Percentiles rank a stretch among this genome's conserved stretches.
Conservation (phyloP, 208 protist species). For the Leishmania braziliensis region DNA sequence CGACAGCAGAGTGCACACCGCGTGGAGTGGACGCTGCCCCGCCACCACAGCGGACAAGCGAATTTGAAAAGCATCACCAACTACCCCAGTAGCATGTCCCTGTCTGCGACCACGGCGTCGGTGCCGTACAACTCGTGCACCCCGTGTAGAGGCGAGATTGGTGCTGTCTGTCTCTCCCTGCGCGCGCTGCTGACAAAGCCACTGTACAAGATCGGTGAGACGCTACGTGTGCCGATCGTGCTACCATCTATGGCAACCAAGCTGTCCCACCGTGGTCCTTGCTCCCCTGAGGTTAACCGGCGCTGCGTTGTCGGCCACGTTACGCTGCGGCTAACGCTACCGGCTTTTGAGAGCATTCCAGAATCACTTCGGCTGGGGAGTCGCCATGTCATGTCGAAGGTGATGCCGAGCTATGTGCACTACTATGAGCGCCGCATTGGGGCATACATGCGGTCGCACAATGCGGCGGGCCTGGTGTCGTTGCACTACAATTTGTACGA, state of each 20-base stretch:
- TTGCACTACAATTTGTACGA: constrained; percentile 85
- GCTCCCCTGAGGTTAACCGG: constrained; percentile 10
- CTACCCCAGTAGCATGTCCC: constrained; percentile 2
- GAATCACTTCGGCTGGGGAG: constrained; percentile 46
- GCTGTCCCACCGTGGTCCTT: constrained; percentile 12
- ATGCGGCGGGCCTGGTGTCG: constrained; percentile 42
- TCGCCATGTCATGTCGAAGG: constrained; percentile 32
- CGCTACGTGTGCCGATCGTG: constrained; percentile 65
- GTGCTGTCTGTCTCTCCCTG: constrained; percentile 60
- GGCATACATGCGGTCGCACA: constrained; percentile 47
- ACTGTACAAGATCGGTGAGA: constrained; percentile 61
- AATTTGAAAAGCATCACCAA: background rate
- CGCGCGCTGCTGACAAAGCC: constrained; percentile 64
- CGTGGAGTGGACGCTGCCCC: background rate
- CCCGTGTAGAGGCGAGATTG: constrained; percentile 50
- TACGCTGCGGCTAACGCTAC: constrained; percentile 61
- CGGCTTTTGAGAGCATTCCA: constrained; percentile 69
- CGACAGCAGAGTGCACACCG: constrained; percentile 5
- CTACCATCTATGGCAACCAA: constrained; percentile 4
- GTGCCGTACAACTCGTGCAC: background rate
- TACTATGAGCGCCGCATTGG: constrained; percentile 75
- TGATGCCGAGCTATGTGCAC: constrained; percentile 58
- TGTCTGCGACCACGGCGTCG: background rate
- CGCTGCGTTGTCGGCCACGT: constrained; percentile 57
- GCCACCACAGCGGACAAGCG: background rate